Base-by-base conservation (phyloP, 345 rosid genomes). In the Gossypium turneri region DNA sequence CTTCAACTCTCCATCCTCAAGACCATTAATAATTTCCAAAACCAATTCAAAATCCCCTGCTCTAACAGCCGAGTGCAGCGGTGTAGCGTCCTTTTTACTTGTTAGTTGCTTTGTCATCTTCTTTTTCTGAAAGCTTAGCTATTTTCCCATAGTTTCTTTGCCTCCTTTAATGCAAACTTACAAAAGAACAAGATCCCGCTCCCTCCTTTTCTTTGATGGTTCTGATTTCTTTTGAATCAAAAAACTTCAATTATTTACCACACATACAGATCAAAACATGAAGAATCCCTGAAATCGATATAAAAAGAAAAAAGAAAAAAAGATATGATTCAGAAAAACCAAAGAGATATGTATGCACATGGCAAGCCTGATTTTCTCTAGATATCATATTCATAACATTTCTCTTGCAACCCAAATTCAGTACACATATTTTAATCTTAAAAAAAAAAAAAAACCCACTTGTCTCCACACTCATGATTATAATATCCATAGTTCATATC, bases 51-150 rank as follows among this genome's bases (percentile, higher is more conserved):
- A 74, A 81, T 82, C 57, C 22, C 95, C 95, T 25, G 79, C 86
- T 79, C 98, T 90, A 63, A 82, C 92, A 50, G 86, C 92, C 50
- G 85, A 69, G 69, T 88, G 95, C 61, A 94, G 75, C 62, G 86
- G 84, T 5, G 94, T 79, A 76, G 91, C 97, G 55, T 91, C 95
- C 67, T 94, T 89, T 77, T 87, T 94, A 17, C 87, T 81, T 1
- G 97, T 92, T 76, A 86, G 17, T 82, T 90, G 97, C 59, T 92
- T 92, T 19, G 80, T 67, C 89, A 92, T 88, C 88, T 73, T 87
- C 85, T 82, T 88, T 89, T 71, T 66, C 72, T 13, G 38, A 79
- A 74, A 72, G 66, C 81, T 79, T 67, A 68, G 78, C 71, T 83
- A 82, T 81, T 79, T 73, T 68, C 52, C 79, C 76, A 75, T 75